Evolutionary conservation across 148 eudicot species (phyloP).

Genomic region (Camellia granthamiana): DNA sequence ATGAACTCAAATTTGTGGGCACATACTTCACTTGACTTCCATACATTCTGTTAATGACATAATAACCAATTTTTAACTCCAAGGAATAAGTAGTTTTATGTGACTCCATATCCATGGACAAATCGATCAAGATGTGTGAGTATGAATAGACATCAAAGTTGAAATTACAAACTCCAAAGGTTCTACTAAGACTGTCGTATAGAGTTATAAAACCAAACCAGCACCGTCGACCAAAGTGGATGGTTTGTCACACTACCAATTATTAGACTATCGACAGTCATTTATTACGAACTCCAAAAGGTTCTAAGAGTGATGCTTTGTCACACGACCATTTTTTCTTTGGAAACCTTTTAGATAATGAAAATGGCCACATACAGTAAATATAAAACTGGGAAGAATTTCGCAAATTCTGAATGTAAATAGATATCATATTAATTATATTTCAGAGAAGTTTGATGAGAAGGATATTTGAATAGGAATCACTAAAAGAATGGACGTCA

Average conservation of each 20-base stretch:
- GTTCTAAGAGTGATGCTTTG: not conserved
- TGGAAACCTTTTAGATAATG: not conserved
- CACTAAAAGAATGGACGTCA: not conserved
- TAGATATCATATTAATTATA: not conserved
- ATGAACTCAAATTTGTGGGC: not conserved
- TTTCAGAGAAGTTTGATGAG: not conserved
- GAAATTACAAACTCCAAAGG: not conserved
- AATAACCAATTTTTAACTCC: not conserved
- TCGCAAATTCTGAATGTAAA: not conserved
- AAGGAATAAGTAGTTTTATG: not conserved
- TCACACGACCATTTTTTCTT: not conserved
- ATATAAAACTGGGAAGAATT: not conserved
- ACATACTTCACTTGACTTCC: not conserved
- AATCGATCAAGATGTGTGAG: not conserved
- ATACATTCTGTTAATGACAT: not conserved
- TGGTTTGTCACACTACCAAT: not conserved
- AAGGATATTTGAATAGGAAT: not conserved
- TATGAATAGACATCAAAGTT: not conserved
- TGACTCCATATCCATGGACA: not conserved
- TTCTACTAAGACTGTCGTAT: not conserved
- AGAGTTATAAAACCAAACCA: not conserved
- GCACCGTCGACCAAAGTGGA: not conserved
- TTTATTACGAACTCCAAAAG: not conserved
- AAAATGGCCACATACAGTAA: not conserved
- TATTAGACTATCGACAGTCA: not conserved